Evolutionary conservation across 306 rosid species (phyloP).

Genomic region (Carpinus viminea): DNA sequence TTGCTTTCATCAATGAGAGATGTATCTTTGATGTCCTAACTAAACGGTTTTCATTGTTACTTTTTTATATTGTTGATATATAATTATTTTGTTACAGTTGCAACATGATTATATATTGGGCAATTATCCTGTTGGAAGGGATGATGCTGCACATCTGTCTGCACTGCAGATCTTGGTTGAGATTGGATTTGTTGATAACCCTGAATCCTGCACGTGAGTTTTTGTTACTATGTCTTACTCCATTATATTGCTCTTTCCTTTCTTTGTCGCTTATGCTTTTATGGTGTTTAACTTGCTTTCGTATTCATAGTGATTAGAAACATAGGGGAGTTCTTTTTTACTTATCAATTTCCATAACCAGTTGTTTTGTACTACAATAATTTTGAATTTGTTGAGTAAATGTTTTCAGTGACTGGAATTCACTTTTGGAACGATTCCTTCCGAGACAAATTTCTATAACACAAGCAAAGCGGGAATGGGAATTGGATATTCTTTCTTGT

Average conservation of each 20-base stretch:
- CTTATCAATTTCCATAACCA: too few relatives aligned
- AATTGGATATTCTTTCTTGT: conserved; percentile 85
- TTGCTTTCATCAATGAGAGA: not conserved
- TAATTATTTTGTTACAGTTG: conserved; percentile 59
- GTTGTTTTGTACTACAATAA: not conserved
- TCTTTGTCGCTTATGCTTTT: not conserved
- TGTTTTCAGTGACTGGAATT: conserved; percentile 81
- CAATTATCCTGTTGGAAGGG: conserved; percentile 92
- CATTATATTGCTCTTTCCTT: conserved; percentile 1
- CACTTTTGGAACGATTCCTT: conserved; percentile 76
- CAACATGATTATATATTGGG: conserved; percentile 95
- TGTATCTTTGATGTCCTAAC: not conserved
- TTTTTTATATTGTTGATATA: conserved; percentile 8
- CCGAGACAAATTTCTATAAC: conserved; percentile 95
- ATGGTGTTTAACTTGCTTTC: conserved; percentile 17
- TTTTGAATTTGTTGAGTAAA: conserved; percentile 23
- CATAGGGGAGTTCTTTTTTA: not conserved
- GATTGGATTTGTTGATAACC: conserved; percentile 67
- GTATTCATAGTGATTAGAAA: not conserved
- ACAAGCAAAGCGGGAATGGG: conserved; percentile 89
- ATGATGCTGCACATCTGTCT: conserved; percentile 88
- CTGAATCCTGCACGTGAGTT: conserved; percentile 86
- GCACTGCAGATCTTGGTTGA: conserved; percentile 90
- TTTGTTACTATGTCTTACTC: conserved; percentile 22
- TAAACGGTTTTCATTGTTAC: conserved; percentile 17